phyloP scores from a whole-genome alignment of 1,139 yeast species.

The Kurtzmaniella quercitrusa region DNA sequence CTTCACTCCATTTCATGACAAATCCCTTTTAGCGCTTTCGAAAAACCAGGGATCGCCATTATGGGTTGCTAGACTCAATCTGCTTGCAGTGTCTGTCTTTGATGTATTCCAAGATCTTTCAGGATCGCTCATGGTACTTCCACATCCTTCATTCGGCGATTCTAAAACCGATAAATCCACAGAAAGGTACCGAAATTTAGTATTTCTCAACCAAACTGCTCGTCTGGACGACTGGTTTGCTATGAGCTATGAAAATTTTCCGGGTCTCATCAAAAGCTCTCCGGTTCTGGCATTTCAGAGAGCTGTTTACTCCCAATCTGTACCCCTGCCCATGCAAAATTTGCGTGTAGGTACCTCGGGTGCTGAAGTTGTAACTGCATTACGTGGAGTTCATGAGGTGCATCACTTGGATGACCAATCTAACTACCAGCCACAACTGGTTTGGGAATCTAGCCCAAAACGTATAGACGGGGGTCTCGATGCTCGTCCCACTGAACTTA shows the following conservation, averaged over 20 bases:
- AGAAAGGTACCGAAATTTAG: slow-evolving; percentile 30
- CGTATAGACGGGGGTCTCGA: slow-evolving; percentile 25
- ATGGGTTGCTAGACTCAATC: slow-evolving; percentile 73
- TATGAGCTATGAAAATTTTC: slow-evolving; percentile 71
- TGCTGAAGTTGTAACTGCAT: slow-evolving; percentile 26
- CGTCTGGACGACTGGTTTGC: slow-evolving; percentile 73
- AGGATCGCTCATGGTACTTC: slow-evolving; percentile 45
- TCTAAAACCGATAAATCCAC: slow-evolving; percentile 9
- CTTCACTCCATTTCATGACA: slow-evolving; percentile 82
- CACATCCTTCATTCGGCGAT: slow-evolving; percentile 52
- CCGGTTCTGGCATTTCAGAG: slow-evolving; percentile 61
- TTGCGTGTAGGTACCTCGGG: slow-evolving; percentile 7
- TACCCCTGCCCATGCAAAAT: slow-evolving; percentile 3
- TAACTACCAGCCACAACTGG: slow-evolving; percentile 35
- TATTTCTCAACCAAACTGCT: slow-evolving; percentile 64
- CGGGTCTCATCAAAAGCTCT: slow-evolving; percentile 77
- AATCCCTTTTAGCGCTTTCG: slow-evolving; percentile 64
- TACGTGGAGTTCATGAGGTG: slow-evolving; percentile 51
- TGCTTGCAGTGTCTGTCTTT: slow-evolving; percentile 67
- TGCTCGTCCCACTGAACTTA: neutral
- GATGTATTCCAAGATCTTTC: slow-evolving; percentile 48
- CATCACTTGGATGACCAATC: slow-evolving; percentile 31
- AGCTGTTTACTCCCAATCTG: slow-evolving; percentile 17
- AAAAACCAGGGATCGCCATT: slow-evolving; percentile 61
- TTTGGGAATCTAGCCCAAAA: slow-evolving; percentile 19